Percentiles rank a stretch among this genome's conserved stretches.
These are phyloP conservation scores for Cyberlindnera maritima DNA, from an alignment of 805 yeast genomes.

Conservation along the genomic window DNA sequence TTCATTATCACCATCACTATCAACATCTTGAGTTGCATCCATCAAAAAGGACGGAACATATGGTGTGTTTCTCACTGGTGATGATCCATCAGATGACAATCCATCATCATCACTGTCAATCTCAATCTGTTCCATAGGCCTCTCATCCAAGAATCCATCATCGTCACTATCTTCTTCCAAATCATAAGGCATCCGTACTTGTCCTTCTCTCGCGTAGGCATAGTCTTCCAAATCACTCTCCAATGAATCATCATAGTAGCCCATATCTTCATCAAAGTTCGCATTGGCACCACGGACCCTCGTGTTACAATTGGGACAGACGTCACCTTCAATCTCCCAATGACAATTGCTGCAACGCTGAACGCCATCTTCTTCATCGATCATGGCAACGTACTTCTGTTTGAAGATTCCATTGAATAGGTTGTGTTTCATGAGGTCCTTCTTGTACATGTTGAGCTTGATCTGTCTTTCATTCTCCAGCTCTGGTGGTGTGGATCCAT, in stretches of 20 bases:
- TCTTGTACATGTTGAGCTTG: slow-evolving; percentile 34
- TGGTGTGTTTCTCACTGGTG: slow-evolving; percentile 16
- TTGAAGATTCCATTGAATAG: slow-evolving; percentile 51
- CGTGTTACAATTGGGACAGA: slow-evolving; percentile 68
- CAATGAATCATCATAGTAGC: background rate
- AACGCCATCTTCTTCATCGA: slow-evolving; percentile 69
- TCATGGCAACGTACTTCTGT: slow-evolving; percentile 43
- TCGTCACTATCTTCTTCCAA: background rate
- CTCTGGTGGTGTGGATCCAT: slow-evolving; percentile 22
- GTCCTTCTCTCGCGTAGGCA: background rate
- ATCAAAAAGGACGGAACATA: background rate
- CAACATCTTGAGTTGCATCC: background rate
- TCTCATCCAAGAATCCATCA: slow-evolving; percentile 21
- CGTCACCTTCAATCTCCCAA: slow-evolving; percentile 71
- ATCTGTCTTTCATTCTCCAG: slow-evolving; percentile 24
- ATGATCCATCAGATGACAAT: slow-evolving; percentile 12
- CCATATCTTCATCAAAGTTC: background rate
- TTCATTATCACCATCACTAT: background rate
- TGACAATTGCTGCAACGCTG: slow-evolving; percentile 73
- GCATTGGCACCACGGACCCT: slow-evolving; percentile 35
- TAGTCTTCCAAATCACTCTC: background rate
- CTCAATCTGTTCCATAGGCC: slow-evolving; percentile 9
- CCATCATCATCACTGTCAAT: slow-evolving; percentile 4
- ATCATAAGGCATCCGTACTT: background rate
- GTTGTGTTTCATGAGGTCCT: slow-evolving; percentile 35